These are phyloP conservation scores for Aspergillus sclerotialis DNA, from an alignment of 2,329 filamentous ascomycete species.

Conservation along the genomic window DNA sequence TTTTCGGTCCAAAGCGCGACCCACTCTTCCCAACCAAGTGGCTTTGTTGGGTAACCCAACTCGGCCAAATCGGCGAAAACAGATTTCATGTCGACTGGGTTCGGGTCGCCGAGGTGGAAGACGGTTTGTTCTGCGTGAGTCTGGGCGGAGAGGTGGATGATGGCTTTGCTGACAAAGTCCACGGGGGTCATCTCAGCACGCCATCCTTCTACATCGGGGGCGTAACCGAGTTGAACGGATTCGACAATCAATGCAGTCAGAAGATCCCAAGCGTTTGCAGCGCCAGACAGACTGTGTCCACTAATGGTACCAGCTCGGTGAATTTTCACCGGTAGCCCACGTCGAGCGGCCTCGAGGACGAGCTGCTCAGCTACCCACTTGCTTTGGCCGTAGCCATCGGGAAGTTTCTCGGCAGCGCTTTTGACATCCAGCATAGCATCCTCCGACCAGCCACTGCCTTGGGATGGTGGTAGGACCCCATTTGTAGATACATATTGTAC, in stretches of 20 bases:
- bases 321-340: constrained; percentile 64
- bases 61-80: constrained; percentile 59
- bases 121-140: constrained; percentile 55
- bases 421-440: constrained; percentile 60
- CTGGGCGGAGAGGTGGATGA: constrained; percentile 62
- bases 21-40: constrained; percentile 66
- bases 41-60: constrained; percentile 64
- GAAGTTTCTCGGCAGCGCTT: constrained; percentile 60
- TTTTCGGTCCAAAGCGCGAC: constrained; percentile 66
- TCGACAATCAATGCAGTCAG: constrained; percentile 70
- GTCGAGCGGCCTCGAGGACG: constrained; percentile 59
- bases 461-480: constrained; percentile 65
- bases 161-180: constrained; percentile 70
- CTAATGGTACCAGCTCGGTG: constrained; percentile 71
- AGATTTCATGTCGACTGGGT: constrained; percentile 57
- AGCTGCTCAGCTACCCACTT: constrained; percentile 78
- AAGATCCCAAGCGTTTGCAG: constrained; percentile 72
- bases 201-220: constrained; percentile 67
- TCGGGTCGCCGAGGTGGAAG: constrained; percentile 69
- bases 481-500: constrained; percentile 76
- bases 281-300: constrained; percentile 66
- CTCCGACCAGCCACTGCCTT: constrained; percentile 62
- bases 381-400: constrained; percentile 70
- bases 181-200: constrained; percentile 78
- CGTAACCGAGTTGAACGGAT: constrained; percentile 64